phyloP scores from a whole-genome alignment of 495 filamentous ascomycete genomes.

The Parathielavia hyrcaniae region DNA sequence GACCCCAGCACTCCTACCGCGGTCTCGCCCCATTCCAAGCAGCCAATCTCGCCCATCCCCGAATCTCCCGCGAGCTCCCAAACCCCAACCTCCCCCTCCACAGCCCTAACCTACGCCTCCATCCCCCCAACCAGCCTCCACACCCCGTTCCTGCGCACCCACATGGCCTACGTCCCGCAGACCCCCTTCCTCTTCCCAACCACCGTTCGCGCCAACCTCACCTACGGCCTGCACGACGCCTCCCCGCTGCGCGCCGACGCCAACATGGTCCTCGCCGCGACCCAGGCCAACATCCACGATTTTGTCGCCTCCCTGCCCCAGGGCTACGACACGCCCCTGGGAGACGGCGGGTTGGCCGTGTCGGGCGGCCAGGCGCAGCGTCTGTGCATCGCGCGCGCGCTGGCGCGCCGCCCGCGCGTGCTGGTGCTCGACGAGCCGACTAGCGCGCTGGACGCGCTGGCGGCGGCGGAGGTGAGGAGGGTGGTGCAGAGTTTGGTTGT shows the following conservation, averaged over 20 bases:
- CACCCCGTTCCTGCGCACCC: slow-evolving; percentile 56
- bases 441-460: slow-evolving; percentile 65
- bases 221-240: slow-evolving; percentile 58
- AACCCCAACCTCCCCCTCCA: not conserved
- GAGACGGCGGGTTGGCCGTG: slow-evolving; percentile 67
- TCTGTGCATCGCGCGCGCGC: slow-evolving; percentile 72
- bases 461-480: slow-evolving; percentile 58
- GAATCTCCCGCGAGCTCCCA: slow-evolving; percentile 20
- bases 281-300: slow-evolving; percentile 67
- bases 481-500: slow-evolving; percentile 52
- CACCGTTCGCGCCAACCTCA: slow-evolving; percentile 70
- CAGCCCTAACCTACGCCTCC: slow-evolving; percentile 3
- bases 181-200: slow-evolving; percentile 68
- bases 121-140: slow-evolving; percentile 52
- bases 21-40: slow-evolving; percentile 45
- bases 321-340: slow-evolving; percentile 70
- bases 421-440: slow-evolving; percentile 88
- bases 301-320: slow-evolving; percentile 67
- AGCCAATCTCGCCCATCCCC: not conserved
- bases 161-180: slow-evolving; percentile 74
- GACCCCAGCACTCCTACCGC: not conserved
- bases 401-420: slow-evolving; percentile 61
- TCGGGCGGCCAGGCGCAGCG: slow-evolving; percentile 84
- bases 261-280: slow-evolving; percentile 55
- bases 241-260: slow-evolving; percentile 32